phyloP scores from a whole-genome alignment of 2,329 filamentous ascomycete species.

The Thyridium curvatum region DNA sequence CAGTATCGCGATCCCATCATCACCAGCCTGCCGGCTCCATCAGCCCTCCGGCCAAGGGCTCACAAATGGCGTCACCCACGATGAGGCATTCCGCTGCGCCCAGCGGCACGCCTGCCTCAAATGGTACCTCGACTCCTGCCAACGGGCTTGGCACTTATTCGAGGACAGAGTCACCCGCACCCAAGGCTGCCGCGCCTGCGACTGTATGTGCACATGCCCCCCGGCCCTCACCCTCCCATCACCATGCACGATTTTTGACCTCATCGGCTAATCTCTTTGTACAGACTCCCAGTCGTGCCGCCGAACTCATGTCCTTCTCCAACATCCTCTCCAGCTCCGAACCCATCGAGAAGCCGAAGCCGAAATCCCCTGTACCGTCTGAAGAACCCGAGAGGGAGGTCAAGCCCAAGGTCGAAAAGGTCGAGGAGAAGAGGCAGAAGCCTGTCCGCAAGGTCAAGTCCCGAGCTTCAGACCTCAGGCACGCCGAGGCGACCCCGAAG shows the following conservation, averaged over 20 bases:
- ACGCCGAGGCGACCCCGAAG: conserved; percentile 40
- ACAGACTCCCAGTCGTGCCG: conserved; percentile 66
- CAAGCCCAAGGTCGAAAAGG: conserved; percentile 11
- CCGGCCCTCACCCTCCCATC: no score
- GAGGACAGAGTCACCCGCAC: conserved; percentile 32
- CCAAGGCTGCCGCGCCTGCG: conserved; percentile 30
- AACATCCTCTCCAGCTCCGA: conserved; percentile 84
- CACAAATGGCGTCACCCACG: conserved; percentile 41
- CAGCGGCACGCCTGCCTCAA: conserved; percentile 29
- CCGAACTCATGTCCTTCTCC: conserved; percentile 91
- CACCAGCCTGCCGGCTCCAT: conserved; percentile 28
- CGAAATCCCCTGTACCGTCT: conserved; percentile 32
- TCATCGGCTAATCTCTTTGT: conserved; percentile 7
- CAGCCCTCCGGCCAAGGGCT: conserved; percentile 33
- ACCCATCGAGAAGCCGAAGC: conserved; percentile 49
- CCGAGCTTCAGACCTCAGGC: conserved; percentile 44
- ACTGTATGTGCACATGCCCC: conserved; percentile 23
- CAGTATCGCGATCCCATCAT: conserved; percentile 39
- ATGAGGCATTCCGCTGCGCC: conserved; percentile 35
- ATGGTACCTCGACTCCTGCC: conserved; percentile 26
- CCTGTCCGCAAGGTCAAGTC: conserved; percentile 37
- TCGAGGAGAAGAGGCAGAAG: conserved; percentile 28
- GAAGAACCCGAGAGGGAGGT: conserved; percentile 16
- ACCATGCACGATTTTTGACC: no score
- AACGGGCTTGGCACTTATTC: conserved; percentile 23